A percentile compares a stretch with the other conserved stretches of the same genome.
phyloP scores from a whole-genome alignment of 495 filamentous ascomycete species.

The Xanthoparmelia taractica region DNA sequence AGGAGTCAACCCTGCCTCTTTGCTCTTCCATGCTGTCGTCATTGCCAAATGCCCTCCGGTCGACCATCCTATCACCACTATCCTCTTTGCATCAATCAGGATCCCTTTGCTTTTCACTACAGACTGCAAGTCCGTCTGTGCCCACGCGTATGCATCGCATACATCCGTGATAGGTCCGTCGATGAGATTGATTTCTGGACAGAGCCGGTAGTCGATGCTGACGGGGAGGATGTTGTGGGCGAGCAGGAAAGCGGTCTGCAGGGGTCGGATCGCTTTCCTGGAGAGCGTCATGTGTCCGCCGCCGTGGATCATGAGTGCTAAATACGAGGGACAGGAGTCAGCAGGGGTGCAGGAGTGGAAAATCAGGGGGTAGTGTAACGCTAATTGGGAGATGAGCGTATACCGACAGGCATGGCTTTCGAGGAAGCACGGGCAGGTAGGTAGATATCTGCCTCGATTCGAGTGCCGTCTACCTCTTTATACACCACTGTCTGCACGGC shows the following conservation, averaged over 20 bases:
- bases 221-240: conserved; percentile 42
- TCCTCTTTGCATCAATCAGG: conserved; percentile 33
- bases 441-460: conserved; percentile 38
- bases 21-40: conserved; percentile 37
- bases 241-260: conserved; percentile 38
- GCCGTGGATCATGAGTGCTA: conserved; percentile 48
- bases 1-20: conserved; percentile 27
- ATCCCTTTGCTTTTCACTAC: conserved; percentile 38
- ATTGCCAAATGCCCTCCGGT: conserved; percentile 46
- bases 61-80: conserved; percentile 52
- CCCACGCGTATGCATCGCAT: conserved; percentile 43
- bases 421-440: conserved; percentile 25
- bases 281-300: conserved; percentile 44
- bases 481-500: conserved; percentile 33
- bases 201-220: conserved; percentile 50
- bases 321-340: not conserved
- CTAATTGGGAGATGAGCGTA: conserved; percentile 4
- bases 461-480: conserved; percentile 28
- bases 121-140: conserved; percentile 31
- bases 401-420: conserved; percentile 25
- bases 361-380: not conserved
- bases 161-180: conserved; percentile 48
- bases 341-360: not conserved
- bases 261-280: conserved; percentile 38
- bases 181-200: conserved; percentile 42